A percentile compares a stretch with the other conserved stretches of the same genome.
phyloP scores from a whole-genome alignment of 2,329 filamentous ascomycete species.

The Aspergillus vadensis region DNA sequence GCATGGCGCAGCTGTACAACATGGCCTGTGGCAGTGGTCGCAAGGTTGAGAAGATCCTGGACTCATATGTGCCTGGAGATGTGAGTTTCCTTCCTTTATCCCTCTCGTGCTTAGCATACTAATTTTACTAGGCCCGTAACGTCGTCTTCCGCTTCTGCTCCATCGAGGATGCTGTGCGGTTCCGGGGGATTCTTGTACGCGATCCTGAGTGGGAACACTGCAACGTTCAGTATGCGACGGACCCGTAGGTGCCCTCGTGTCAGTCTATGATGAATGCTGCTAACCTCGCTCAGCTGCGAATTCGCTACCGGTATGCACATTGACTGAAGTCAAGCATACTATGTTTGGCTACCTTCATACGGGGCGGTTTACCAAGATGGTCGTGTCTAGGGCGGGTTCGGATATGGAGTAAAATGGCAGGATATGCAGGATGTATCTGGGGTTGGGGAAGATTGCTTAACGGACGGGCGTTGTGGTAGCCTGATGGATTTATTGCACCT shows the following conservation, averaged over 20 bases:
- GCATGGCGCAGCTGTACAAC: conserved; percentile 38
- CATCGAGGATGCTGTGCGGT: conserved; percentile 50
- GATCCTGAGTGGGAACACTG: conserved; percentile 51
- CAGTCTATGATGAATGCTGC: background rate
- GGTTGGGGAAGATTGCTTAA: background rate
- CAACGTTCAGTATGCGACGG: conserved; percentile 45
- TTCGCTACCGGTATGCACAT: conserved; percentile 22
- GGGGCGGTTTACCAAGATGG: background rate
- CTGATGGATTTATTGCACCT: background rate
- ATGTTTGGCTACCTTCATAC: background rate
- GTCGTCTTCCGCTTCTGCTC: conserved; percentile 53
- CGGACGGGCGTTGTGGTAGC: background rate
- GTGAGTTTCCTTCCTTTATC: conserved; percentile 35
- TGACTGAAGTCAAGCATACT: conserved; percentile 7
- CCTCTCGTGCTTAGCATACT: conserved; percentile 1
- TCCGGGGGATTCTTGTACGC: conserved; percentile 43
- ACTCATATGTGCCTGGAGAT: conserved; percentile 41
- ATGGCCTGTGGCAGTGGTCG: conserved; percentile 44
- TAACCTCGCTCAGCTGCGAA: conserved; percentile 25
- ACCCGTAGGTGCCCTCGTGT: conserved; percentile 40
- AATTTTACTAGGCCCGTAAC: conserved; percentile 39
- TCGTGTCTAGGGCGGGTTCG: background rate
- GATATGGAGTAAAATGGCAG: background rate
- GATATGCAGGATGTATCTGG: background rate
- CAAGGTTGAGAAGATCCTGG: conserved; percentile 49